A percentile compares a stretch with the other conserved stretches of the same genome.
Conservation (phyloP, 129 eudicot genomes). For the Flaveria sonorensis region DNA sequence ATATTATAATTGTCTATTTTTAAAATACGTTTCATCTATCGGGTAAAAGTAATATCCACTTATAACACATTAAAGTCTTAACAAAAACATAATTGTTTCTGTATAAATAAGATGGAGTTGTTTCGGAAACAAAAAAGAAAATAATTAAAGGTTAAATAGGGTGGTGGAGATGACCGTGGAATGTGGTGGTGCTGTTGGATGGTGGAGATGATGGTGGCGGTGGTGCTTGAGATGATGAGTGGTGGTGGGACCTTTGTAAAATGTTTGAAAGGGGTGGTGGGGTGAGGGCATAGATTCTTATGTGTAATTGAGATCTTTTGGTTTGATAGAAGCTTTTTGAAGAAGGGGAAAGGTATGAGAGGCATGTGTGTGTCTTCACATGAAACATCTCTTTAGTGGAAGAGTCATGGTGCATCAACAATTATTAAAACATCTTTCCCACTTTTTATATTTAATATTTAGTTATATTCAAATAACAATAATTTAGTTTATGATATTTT, state of each 20-base stretch:
- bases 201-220: slow-evolving; percentile 32
- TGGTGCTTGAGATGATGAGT: slow-evolving; percentile 18
- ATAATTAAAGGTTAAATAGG: too few relatives aligned
- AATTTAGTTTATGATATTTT: not conserved
- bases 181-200: slow-evolving; percentile 21
- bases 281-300: slow-evolving; percentile 48
- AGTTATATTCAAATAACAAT: not conserved
- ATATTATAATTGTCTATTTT: too few relatives aligned
- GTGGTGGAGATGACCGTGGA: not conserved
- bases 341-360: slow-evolving; percentile 47
- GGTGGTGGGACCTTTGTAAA: slow-evolving; percentile 31
- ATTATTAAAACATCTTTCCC: slow-evolving; percentile 32
- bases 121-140: too few relatives aligned
- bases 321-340: slow-evolving; percentile 44
- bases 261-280: slow-evolving; percentile 23
- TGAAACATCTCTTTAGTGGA: slow-evolving; percentile 47
- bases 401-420: slow-evolving; percentile 42
- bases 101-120: not conserved
- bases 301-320: slow-evolving; percentile 40
- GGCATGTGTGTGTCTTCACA: slow-evolving; percentile 51
- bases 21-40: too few relatives aligned
- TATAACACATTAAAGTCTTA: not conserved
- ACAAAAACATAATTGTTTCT: not conserved
- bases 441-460: not conserved
- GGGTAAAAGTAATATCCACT: too few relatives aligned